phyloP scores from a whole-genome alignment of 2,329 filamentous ascomycete species.

The Arthrobotrys entomopaga region DNA sequence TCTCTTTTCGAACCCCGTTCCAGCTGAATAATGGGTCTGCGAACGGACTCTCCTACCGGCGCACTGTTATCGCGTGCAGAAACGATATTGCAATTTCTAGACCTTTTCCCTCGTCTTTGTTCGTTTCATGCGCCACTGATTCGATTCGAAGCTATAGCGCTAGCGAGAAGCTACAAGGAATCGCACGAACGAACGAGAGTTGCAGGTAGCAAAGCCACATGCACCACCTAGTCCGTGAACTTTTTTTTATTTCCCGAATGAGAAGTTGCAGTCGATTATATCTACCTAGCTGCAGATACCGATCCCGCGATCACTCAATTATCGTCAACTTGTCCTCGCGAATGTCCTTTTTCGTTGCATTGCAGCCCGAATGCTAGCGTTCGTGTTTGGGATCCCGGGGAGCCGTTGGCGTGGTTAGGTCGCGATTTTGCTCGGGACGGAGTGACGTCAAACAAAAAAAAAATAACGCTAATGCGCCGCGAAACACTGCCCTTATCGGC shows the following conservation, averaged over 20 bases:
- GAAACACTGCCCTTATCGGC: not conserved
- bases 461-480: slow-evolving; percentile 20
- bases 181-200: not conserved
- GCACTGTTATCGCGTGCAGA: not conserved
- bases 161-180: not conserved
- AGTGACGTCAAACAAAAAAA: slow-evolving; percentile 41
- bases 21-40: slow-evolving; percentile 14
- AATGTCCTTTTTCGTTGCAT: too few species aligned
- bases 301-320: not conserved
- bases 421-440: not conserved
- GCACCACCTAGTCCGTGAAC: too few species aligned
- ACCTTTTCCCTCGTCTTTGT: too few species aligned
- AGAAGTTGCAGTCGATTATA: too few species aligned
- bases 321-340: not conserved
- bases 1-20: slow-evolving; percentile 15
- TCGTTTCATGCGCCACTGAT: too few species aligned
- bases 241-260: too few species aligned
- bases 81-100: too few species aligned
- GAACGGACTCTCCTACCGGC: not conserved
- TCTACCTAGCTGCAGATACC: too few species aligned
- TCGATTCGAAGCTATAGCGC: not conserved
- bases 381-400: too few species aligned
- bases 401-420: too few species aligned
- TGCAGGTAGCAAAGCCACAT: not conserved
- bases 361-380: too few species aligned